phyloP scores from a whole-genome alignment of 345 rosid species.

The Hibiscus tridactylites region DNA sequence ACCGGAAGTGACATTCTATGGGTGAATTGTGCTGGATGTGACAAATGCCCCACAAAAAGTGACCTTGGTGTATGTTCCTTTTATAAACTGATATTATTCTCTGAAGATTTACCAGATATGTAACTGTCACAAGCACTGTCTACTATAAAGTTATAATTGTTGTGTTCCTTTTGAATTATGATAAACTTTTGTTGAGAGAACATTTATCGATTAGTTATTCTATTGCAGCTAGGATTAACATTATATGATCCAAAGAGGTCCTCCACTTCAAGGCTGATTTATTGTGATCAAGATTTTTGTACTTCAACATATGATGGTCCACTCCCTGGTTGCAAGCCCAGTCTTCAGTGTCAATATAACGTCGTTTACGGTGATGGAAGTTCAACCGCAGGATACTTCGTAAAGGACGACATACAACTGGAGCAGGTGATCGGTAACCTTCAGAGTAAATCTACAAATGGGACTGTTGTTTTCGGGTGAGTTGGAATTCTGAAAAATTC shows the following conservation, averaged over 20 bases:
- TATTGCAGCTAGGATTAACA: constrained; percentile 45
- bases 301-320: constrained; percentile 28
- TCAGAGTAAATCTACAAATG: constrained; percentile 34
- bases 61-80: constrained; percentile 57
- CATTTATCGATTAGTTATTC: not conserved
- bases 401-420: constrained; percentile 47
- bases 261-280: constrained; percentile 30
- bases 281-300: constrained; percentile 57
- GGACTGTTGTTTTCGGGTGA: constrained; percentile 65
- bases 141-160: not conserved
- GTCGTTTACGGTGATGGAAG: constrained; percentile 79
- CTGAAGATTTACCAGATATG: not conserved
- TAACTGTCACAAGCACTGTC: not conserved
- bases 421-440: constrained; percentile 47
- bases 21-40: constrained; percentile 70
- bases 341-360: constrained; percentile 43
- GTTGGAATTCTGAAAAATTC: constrained; percentile 13
- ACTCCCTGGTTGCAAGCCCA: constrained; percentile 44
- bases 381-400: constrained; percentile 56
- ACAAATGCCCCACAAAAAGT: constrained; percentile 63
- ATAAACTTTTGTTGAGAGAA: not conserved
- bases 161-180: not conserved
- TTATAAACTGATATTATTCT: not conserved
- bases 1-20: constrained; percentile 92
- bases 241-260: constrained; percentile 50